Evolutionary conservation across 2,329 filamentous ascomycete genomes (phyloP).

Genomic region (Stachybotrys elegans): DNA sequence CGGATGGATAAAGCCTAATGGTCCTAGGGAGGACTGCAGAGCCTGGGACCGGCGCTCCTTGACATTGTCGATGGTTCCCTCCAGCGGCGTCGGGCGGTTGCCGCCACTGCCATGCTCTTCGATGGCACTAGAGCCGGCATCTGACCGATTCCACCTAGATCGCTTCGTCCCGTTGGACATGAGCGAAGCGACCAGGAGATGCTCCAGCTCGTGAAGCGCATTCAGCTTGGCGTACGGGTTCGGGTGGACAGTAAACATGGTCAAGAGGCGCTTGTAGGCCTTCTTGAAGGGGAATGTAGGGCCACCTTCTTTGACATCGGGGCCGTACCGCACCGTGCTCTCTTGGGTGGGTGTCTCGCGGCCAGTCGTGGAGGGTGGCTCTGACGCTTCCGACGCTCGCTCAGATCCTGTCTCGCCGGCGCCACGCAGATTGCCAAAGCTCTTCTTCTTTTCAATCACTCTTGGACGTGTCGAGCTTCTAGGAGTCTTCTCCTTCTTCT

Average conservation of each 20-base stretch:
- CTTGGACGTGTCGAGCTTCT: constrained; percentile 42
- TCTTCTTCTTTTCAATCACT: constrained; percentile 61
- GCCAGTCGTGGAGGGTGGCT: constrained; percentile 30
- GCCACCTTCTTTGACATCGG: constrained; percentile 18
- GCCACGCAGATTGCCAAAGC: constrained; percentile 58
- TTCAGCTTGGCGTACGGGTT: constrained; percentile 85
- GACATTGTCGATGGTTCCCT: constrained; percentile 65
- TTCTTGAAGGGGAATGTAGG: constrained; percentile 72
- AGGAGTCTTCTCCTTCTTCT: constrained; percentile 36
- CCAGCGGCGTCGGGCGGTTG: constrained; percentile 44
- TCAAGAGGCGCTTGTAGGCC: constrained; percentile 74
- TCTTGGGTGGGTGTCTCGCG: constrained; percentile 32
- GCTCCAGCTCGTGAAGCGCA: constrained; percentile 76
- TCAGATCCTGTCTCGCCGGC: constrained; percentile 36
- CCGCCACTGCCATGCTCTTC: constrained; percentile 26
- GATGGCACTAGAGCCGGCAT: constrained; percentile 27
- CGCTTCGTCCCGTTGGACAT: constrained; percentile 27
- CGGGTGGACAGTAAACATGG: constrained; percentile 82
- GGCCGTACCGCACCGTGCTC: constrained; percentile 18
- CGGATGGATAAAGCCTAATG: constrained; percentile 24
- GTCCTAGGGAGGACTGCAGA: constrained; percentile 23
- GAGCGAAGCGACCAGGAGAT: constrained; percentile 73
- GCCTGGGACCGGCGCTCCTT: constrained; percentile 61
- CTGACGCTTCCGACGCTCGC: constrained; percentile 31
- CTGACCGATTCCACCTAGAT: constrained; percentile 29